Conservation (phyloP, 306 rosid genomes). For the Cucumis melo region DNA sequence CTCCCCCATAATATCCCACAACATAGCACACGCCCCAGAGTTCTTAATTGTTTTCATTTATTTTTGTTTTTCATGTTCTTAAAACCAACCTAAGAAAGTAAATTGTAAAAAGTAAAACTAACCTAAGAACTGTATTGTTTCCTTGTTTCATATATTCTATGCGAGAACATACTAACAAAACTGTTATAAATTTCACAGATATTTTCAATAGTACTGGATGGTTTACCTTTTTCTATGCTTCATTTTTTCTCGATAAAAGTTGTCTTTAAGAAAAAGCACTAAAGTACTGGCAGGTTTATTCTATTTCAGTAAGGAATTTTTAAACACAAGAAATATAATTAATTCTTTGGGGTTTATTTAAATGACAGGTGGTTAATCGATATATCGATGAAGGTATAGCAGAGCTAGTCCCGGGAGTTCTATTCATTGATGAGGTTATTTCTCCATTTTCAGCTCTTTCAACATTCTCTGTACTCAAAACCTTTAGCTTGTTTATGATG, state of each 20-base stretch:
- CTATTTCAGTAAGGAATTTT: not conserved
- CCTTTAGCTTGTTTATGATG: not conserved
- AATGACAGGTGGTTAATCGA: conserved; percentile 73
- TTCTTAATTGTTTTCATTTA: not conserved
- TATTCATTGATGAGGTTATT: conserved; percentile 61
- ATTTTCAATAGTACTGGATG: not conserved
- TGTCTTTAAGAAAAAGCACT: too few relatives aligned
- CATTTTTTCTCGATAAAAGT: too few relatives aligned
- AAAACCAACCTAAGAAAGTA: not conserved
- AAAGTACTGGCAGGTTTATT: not conserved
- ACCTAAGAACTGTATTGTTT: not conserved
- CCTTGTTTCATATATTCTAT: not conserved
- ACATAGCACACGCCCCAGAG: not conserved
- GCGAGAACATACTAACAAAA: not conserved
- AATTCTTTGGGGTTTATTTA: not conserved
- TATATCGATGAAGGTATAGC: conserved; percentile 97
- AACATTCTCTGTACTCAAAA: not conserved
- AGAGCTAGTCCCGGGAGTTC: conserved; percentile 99
- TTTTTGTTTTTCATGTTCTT: not conserved
- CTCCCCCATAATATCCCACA: too few relatives aligned
- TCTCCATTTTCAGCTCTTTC: not conserved
- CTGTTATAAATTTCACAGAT: not conserved
- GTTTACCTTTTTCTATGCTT: not conserved
- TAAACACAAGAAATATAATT: not conserved
- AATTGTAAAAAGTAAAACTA: not conserved